A percentile compares a stretch with the other conserved stretches of the same genome.
Conservation (phyloP, 1,139 yeast species). For the Saccharomyces pastorianus region DNA sequence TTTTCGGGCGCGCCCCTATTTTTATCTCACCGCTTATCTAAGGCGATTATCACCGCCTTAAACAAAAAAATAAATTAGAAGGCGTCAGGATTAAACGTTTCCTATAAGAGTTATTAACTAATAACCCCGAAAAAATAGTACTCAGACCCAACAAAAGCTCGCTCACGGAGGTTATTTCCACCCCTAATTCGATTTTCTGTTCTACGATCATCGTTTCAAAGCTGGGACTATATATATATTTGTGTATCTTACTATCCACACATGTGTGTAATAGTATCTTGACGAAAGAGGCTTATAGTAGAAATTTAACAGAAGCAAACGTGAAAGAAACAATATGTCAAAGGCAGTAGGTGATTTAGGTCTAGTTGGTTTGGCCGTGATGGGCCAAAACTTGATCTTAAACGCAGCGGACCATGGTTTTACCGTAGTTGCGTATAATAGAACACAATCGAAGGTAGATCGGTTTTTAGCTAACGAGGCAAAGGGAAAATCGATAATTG, state of each 20-base stretch:
- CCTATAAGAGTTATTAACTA: not conserved
- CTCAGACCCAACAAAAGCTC: not conserved
- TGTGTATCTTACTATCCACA: not conserved
- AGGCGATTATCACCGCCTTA: not conserved
- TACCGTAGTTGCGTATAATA: conserved; percentile 96
- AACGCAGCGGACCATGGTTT: conserved; percentile 97
- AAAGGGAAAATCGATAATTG: conserved; percentile 89
- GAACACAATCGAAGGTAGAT: conserved; percentile 93
- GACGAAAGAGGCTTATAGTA: not conserved
- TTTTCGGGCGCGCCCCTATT: not conserved
- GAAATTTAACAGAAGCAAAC: not conserved
- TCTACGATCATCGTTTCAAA: not conserved
- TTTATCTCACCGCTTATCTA: not conserved
- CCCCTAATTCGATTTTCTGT: not conserved
- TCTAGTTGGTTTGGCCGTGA: conserved; percentile 98
- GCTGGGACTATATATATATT: not conserved
- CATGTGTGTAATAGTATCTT: not conserved
- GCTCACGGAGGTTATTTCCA: not conserved
- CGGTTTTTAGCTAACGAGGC: conserved; percentile 90
- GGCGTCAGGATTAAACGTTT: not conserved
- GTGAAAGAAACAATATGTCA: not conserved
- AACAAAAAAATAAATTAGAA: not conserved
- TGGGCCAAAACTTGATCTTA: conserved; percentile 97
- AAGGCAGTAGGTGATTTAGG: conserved; percentile 61
- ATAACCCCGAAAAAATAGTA: not conserved